phyloP scores from a whole-genome alignment of 2,329 filamentous ascomycete species.

The Aplosporella prunicola region DNA sequence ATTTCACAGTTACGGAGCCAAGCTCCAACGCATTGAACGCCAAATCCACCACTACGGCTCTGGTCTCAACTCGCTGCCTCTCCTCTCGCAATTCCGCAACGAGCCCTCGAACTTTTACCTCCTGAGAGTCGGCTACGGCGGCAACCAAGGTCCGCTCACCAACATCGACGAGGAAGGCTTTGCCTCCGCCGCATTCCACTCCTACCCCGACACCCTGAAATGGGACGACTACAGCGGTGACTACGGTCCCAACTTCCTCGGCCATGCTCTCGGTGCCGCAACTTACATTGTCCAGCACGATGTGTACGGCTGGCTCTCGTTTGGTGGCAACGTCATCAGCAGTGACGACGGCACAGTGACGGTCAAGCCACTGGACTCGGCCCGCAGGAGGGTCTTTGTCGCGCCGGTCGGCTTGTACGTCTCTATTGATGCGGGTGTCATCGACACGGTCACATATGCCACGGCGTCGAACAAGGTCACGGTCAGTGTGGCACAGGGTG shows the following conservation, averaged over 20 bases:
- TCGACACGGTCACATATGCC: conserved; percentile 7
- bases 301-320: conserved; percentile 40
- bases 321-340: conserved; percentile 36
- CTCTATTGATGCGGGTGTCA: neutral
- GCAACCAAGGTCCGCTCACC: conserved; percentile 43
- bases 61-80: conserved; percentile 46
- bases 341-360: conserved; percentile 17
- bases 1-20: conserved; percentile 28
- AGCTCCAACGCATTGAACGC: conserved; percentile 34
- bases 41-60: conserved; percentile 55
- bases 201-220: conserved; percentile 44
- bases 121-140: conserved; percentile 47
- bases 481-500: conserved; percentile 9
- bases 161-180: conserved; percentile 50
- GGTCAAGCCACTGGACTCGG: conserved; percentile 38
- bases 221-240: conserved; percentile 52
- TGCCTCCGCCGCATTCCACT: conserved; percentile 48
- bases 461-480: conserved; percentile 13
- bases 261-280: conserved; percentile 40
- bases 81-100: conserved; percentile 44
- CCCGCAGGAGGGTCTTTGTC: conserved; percentile 41
- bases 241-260: conserved; percentile 48
- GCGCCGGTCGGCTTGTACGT: conserved; percentile 19
- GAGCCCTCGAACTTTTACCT: conserved; percentile 40
- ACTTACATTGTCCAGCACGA: conserved; percentile 41